Conservation (phyloP, 768 basidiomycete genomes). For the Rhodotorula paludigena region DNA sequence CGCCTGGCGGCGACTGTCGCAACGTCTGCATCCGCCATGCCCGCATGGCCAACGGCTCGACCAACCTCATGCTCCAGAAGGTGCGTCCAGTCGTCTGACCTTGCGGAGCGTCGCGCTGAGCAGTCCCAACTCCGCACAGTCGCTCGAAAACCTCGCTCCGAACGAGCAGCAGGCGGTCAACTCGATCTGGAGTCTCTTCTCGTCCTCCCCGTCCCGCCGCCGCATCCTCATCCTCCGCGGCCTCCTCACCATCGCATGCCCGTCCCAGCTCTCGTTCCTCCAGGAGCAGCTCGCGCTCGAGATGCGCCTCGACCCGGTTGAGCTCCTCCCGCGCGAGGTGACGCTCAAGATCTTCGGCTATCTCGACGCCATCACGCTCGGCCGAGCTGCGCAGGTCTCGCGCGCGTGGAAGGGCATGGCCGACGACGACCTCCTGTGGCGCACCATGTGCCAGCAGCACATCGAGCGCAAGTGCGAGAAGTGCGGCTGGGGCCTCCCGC, state of each 20-base stretch:
- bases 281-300: constrained; percentile 84
- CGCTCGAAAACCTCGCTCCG: constrained; percentile 74
- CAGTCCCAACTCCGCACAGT: constrained; percentile 52
- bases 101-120: not conserved
- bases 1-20: constrained; percentile 47
- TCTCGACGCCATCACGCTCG: constrained; percentile 75
- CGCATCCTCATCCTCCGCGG: constrained; percentile 93
- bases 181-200: constrained; percentile 93
- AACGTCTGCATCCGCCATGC: constrained; percentile 91
- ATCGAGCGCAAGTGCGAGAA: constrained; percentile 94
- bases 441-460: constrained; percentile 94
- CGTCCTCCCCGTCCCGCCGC: constrained; percentile 82
- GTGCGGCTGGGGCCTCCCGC: constrained; percentile 94
- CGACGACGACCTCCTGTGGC: constrained; percentile 93
- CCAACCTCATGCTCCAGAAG: constrained; percentile 83
- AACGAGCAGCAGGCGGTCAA: constrained; percentile 83
- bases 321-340: constrained; percentile 82
- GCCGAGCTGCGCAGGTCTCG: constrained; percentile 82
- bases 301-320: constrained; percentile 92
- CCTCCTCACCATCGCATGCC: constrained; percentile 97
- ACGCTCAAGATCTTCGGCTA: constrained; percentile 82
- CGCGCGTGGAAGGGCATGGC: constrained; percentile 78
- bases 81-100: too few relatives aligned
- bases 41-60: constrained; percentile 93
- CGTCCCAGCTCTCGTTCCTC: constrained; percentile 92